Conservation (phyloP, 1,284 basidiomycete species). For the Veloboletus limbatus region DNA sequence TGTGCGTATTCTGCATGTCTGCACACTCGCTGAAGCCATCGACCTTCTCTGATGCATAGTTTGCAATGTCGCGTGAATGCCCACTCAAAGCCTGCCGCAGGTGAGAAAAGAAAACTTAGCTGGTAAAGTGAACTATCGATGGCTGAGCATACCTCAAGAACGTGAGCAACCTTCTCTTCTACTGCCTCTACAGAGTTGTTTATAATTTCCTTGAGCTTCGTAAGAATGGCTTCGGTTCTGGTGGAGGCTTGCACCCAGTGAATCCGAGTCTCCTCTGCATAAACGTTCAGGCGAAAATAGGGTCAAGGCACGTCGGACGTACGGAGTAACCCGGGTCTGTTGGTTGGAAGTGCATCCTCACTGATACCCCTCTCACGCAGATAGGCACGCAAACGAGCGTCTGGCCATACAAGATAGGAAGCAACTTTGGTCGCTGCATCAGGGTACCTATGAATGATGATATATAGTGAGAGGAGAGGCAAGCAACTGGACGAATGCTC, state of each 20-base stretch:
- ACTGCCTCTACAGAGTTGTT: conserved; percentile 61
- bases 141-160: conserved; percentile 35
- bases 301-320: conserved; percentile 24
- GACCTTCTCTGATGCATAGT: conserved; percentile 10
- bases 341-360: conserved; percentile 62
- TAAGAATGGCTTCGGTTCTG: conserved; percentile 55
- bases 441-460: conserved; percentile 11
- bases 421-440: conserved; percentile 42
- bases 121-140: neutral
- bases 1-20: conserved; percentile 15
- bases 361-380: conserved; percentile 70
- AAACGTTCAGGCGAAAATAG: conserved; percentile 3
- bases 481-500: conserved; percentile 15
- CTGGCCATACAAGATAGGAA: conserved; percentile 83
- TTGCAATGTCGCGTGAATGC: conserved; percentile 19
- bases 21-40: conserved; percentile 13
- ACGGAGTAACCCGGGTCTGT: conserved; percentile 72
- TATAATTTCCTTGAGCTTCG: conserved; percentile 58
- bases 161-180: conserved; percentile 59
- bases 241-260: conserved; percentile 67
- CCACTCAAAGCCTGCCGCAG: conserved; percentile 36
- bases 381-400: conserved; percentile 82
- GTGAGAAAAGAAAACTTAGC: no score
- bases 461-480: neutral
- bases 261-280: conserved; percentile 69